phyloP scores from a whole-genome alignment of 2,329 filamentous ascomycete genomes.

The Cladosporium velox region DNA sequence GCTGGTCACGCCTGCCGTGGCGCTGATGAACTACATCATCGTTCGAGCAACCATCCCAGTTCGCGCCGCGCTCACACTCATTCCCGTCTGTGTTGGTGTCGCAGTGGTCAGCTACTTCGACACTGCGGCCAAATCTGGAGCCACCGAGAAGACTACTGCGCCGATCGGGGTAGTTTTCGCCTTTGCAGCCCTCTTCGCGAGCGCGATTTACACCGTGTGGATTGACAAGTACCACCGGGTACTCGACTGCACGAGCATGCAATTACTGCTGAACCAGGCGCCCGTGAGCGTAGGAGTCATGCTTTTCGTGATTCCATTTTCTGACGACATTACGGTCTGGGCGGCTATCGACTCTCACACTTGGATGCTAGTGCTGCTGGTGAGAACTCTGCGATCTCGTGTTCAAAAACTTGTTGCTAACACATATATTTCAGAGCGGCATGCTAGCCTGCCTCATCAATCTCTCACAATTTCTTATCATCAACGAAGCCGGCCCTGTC shows the following conservation, averaged over 20 bases:
- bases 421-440: conserved; percentile 56
- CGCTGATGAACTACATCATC: conserved; percentile 64
- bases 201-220: conserved; percentile 69
- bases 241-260: conserved; percentile 67
- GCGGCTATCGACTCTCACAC: conserved; percentile 46
- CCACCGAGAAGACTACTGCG: conserved; percentile 55
- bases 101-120: conserved; percentile 69
- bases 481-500: conserved; percentile 37
- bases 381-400: conserved; percentile 38
- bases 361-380: conserved; percentile 56
- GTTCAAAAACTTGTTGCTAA: conserved; percentile 15
- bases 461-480: conserved; percentile 40
- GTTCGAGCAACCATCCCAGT: conserved; percentile 60
- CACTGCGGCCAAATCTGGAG: conserved; percentile 49
- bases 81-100: conserved; percentile 64
- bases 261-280: conserved; percentile 69
- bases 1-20: conserved; percentile 65
- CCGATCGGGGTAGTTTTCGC: conserved; percentile 65
- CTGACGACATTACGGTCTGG: conserved; percentile 64
- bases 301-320: conserved; percentile 66
- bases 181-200: conserved; percentile 64
- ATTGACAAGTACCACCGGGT: conserved; percentile 66
- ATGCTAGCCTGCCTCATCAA: conserved; percentile 66
- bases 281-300: conserved; percentile 64
- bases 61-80: conserved; percentile 56